These are phyloP conservation scores for Bolboschoenoplectus hybrid DNA, from an alignment of 202 grass and related monocot genomes.

Conservation along the genomic window DNA sequence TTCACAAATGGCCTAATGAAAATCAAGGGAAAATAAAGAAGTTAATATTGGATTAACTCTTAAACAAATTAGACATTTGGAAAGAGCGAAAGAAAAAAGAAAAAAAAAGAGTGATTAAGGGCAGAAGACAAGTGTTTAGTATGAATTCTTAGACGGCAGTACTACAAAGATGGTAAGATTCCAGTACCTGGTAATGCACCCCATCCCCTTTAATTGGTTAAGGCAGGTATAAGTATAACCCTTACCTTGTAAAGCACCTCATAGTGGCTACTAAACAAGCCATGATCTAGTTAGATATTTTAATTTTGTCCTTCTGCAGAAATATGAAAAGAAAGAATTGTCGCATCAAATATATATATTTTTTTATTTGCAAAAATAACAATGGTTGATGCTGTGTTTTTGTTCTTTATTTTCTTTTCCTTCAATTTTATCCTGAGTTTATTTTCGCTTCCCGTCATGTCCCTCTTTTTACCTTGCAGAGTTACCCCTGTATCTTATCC, in stretches of 20 bases:
- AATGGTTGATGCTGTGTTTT: slow-evolving; percentile 26
- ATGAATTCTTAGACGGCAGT: not conserved
- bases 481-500: slow-evolving; percentile 91
- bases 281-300: slow-evolving; percentile 38
- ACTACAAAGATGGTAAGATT: not conserved
- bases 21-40: not conserved
- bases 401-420: not conserved
- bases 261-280: not conserved
- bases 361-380: slow-evolving; percentile 17
- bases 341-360: not conserved
- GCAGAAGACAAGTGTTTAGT: not conserved
- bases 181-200: not conserved
- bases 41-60: not conserved
- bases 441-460: not conserved
- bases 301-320: not conserved
- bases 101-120: not conserved
- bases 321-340: not conserved
- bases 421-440: not conserved
- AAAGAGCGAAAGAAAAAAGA: not conserved
- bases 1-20: not conserved
- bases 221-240: not conserved
- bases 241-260: not conserved
- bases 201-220: not conserved
- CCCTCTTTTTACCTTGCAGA: slow-evolving; percentile 58
- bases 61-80: slow-evolving; percentile 7